Conservation (phyloP, 2,329 filamentous ascomycete species). For the Aspergillus amoenus region DNA sequence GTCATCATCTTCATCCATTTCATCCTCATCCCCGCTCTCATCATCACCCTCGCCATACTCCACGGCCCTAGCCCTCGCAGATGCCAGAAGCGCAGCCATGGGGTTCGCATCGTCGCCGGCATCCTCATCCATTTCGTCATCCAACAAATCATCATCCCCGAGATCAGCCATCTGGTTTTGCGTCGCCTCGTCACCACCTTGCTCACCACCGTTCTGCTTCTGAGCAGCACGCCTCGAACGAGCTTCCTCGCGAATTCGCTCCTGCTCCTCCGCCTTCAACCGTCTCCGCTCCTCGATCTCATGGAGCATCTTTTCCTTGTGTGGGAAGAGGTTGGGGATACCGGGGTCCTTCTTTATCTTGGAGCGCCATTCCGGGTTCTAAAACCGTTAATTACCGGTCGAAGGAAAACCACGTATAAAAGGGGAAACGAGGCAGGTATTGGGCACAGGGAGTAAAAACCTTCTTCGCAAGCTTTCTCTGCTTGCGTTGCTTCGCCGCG, state of each 20-base stretch:
- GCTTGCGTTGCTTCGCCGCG: slow-evolving; percentile 84
- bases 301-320: slow-evolving; percentile 91
- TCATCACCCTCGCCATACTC: slow-evolving; percentile 41
- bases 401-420: not conserved
- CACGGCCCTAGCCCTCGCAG: slow-evolving; percentile 43
- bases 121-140: slow-evolving; percentile 46
- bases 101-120: slow-evolving; percentile 50
- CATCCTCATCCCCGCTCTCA: slow-evolving; percentile 50
- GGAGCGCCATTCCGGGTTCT: slow-evolving; percentile 94
- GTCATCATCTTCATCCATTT: slow-evolving; percentile 54
- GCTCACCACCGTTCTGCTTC: slow-evolving; percentile 33
- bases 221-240: slow-evolving; percentile 42
- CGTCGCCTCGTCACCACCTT: slow-evolving; percentile 27
- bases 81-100: slow-evolving; percentile 44
- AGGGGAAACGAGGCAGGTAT: not conserved
- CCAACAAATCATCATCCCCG: slow-evolving; percentile 46
- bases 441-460: slow-evolving; percentile 34
- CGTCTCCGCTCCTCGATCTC: slow-evolving; percentile 89
- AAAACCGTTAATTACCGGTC: slow-evolving; percentile 9
- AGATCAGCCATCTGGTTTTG: slow-evolving; percentile 46
- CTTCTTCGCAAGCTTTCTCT: slow-evolving; percentile 85
- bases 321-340: slow-evolving; percentile 95
- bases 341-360: slow-evolving; percentile 97
- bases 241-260: slow-evolving; percentile 68
- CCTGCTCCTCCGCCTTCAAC: slow-evolving; percentile 75